These are phyloP conservation scores for Boletus subparvulus DNA, from an alignment of 768 basidiomycete genomes.

Conservation along the genomic window DNA sequence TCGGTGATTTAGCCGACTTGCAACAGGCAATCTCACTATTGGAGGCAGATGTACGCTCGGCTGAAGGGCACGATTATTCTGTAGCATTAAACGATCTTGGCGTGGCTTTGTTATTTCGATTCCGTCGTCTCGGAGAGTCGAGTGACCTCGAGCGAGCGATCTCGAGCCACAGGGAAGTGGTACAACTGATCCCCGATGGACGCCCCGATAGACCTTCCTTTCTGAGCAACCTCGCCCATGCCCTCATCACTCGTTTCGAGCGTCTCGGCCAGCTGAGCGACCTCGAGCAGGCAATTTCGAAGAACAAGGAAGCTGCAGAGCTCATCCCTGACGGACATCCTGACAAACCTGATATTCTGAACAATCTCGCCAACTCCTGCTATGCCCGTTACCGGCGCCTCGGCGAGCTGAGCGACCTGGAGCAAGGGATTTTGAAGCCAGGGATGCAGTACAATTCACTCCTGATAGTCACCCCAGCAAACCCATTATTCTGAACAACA, in stretches of 20 bases:
- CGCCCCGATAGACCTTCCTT: not conserved
- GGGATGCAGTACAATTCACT: not conserved
- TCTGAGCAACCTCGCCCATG: no score
- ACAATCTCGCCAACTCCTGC: not conserved
- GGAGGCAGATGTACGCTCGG: no score
- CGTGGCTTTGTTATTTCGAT: no score
- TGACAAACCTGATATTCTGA: not conserved
- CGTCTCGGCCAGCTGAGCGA: not conserved
- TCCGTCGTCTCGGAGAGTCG: no score
- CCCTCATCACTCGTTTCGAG: not conserved
- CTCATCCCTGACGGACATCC: not conserved
- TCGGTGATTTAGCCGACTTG: no score
- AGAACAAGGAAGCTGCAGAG: not conserved
- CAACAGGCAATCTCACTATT: no score
- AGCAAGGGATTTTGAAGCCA: not conserved
- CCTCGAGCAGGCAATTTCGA: not conserved
- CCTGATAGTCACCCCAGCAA: not conserved
- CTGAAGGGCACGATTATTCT: no score
- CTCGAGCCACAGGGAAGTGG: no score
- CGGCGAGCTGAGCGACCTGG: not conserved
- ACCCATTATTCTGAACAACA: no score
- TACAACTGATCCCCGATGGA: not conserved
- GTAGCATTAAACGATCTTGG: no score
- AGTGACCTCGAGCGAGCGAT: no score
- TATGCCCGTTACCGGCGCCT: not conserved